Conservation (phyloP, 306 rosid genomes). For the Prinsepia uniflora region DNA sequence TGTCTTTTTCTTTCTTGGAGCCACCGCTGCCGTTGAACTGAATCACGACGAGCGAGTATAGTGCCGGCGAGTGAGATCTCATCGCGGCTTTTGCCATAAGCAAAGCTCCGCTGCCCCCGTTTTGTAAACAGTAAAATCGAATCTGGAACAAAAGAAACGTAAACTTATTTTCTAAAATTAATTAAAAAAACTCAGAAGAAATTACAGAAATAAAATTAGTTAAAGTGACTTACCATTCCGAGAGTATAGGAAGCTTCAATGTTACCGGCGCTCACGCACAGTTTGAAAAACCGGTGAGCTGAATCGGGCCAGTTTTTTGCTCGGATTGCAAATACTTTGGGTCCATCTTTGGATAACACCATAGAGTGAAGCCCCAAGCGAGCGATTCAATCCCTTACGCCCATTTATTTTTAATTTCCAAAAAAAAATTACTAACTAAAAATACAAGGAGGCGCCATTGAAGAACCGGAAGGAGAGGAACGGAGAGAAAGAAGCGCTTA, state of each 20-base stretch:
- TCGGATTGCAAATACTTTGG: conserved; percentile 40
- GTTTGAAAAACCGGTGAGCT: conserved; percentile 57
- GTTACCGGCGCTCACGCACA: conserved; percentile 68
- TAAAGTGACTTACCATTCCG: conserved; percentile 70
- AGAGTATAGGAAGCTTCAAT: conserved; percentile 72
- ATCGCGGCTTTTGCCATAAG: conserved; percentile 80
- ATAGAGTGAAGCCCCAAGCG: conserved; percentile 47
- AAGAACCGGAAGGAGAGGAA: neutral
- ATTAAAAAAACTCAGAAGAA: neutral
- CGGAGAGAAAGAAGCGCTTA: conserved; percentile 18
- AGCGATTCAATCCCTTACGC: conserved; percentile 71
- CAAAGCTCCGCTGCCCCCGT: conserved; percentile 57
- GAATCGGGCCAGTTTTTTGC: conserved; percentile 61
- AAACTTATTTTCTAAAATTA: neutral
- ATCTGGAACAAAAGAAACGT: conserved; percentile 38
- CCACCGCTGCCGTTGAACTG: conserved; percentile 97
- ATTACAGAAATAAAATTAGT: neutral
- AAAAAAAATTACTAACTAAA: neutral
- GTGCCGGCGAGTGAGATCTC: conserved; percentile 59
- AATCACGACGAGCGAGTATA: conserved; percentile 82
- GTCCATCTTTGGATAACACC: conserved; percentile 58
- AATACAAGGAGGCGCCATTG: neutral
- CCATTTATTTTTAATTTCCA: conserved; percentile 24
- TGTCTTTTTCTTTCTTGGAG: conserved; percentile 51
- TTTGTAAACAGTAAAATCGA: conserved; percentile 77